These are phyloP conservation scores for Penicillium cinerascens DNA, from an alignment of 495 filamentous ascomycete genomes.

Conservation along the genomic window DNA sequence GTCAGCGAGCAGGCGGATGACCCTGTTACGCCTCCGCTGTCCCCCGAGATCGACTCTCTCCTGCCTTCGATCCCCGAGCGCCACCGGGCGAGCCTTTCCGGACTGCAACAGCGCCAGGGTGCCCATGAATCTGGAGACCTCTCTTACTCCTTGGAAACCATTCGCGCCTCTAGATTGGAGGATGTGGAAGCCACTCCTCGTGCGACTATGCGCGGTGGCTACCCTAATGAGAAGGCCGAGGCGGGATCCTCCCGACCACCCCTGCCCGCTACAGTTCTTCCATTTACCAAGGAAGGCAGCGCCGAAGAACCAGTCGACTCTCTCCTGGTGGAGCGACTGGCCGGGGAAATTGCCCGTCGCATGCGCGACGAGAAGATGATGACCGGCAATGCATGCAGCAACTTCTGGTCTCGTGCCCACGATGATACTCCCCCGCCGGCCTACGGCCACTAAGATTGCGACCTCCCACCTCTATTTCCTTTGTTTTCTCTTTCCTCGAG, in stretches of 20 bases:
- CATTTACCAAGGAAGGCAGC: slow-evolving; percentile 32
- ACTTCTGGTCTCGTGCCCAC: slow-evolving; percentile 40
- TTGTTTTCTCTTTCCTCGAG: slow-evolving; percentile 20
- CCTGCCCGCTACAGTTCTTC: slow-evolving; percentile 37
- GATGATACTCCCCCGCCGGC: slow-evolving; percentile 45
- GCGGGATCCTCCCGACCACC: slow-evolving; percentile 26
- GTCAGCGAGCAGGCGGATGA: slow-evolving; percentile 42
- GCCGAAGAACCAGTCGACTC: slow-evolving; percentile 66
- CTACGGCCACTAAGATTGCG: slow-evolving; percentile 40
- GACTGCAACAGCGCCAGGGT: slow-evolving; percentile 20
- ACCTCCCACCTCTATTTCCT: slow-evolving; percentile 8
- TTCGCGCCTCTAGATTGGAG: slow-evolving; percentile 17
- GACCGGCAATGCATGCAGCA: slow-evolving; percentile 29
- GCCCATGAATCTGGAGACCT: slow-evolving; percentile 22
- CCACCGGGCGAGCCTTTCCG: slow-evolving; percentile 34
- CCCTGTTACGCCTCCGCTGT: slow-evolving; percentile 44
- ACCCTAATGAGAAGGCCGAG: slow-evolving; percentile 29
- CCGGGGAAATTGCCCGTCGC: slow-evolving; percentile 80
- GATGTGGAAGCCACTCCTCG: slow-evolving; percentile 41
- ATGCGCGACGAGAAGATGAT: slow-evolving; percentile 68
- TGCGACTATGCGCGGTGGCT: slow-evolving; percentile 18
- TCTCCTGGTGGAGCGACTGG: slow-evolving; percentile 87
- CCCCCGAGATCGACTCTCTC: slow-evolving; percentile 30
- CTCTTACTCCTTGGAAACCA: slow-evolving; percentile 28
- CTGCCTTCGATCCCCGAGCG: slow-evolving; percentile 41